Evolutionary conservation across 768 basidiomycete genomes (phyloP).

Genomic region (Boletales sp.): DNA sequence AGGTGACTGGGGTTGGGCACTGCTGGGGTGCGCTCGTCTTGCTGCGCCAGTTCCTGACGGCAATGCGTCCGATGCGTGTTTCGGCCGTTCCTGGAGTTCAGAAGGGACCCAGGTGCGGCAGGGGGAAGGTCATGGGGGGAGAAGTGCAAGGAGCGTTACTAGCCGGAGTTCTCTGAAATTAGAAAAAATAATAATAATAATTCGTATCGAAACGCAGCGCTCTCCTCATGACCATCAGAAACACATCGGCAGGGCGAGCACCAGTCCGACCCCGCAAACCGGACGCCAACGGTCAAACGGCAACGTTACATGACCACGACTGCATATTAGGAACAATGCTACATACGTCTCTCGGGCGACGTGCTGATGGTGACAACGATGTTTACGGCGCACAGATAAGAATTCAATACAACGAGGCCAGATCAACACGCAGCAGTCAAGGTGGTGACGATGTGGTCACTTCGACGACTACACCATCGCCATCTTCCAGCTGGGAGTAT

Average conservation of each 20-base stretch:
- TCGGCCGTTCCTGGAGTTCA: not conserved
- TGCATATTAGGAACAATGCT: too few relatives aligned
- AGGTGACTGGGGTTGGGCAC: not conserved
- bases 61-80: not conserved
- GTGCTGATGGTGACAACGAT: too few relatives aligned
- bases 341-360: too few relatives aligned
- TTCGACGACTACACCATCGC: not conserved
- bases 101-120: not conserved
- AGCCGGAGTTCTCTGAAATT: constrained; percentile 28
- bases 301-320: too few relatives aligned
- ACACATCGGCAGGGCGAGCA: not conserved
- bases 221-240: not conserved
- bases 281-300: too few relatives aligned
- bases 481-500: constrained; percentile 19
- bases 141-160: constrained; percentile 26
- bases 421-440: too few relatives aligned
- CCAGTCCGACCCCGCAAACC: too few relatives aligned
- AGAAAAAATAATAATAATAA: constrained; percentile 11
- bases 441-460: too few relatives aligned
- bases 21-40: not conserved
- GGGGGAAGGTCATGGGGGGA: constrained; percentile 21
- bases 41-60: constrained; percentile 1
- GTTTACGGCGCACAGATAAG: too few relatives aligned
- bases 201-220: constrained; percentile 23
- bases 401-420: too few relatives aligned